phyloP scores from a whole-genome alignment of 495 filamentous ascomycete species.

The Chaetomium tenue region DNA sequence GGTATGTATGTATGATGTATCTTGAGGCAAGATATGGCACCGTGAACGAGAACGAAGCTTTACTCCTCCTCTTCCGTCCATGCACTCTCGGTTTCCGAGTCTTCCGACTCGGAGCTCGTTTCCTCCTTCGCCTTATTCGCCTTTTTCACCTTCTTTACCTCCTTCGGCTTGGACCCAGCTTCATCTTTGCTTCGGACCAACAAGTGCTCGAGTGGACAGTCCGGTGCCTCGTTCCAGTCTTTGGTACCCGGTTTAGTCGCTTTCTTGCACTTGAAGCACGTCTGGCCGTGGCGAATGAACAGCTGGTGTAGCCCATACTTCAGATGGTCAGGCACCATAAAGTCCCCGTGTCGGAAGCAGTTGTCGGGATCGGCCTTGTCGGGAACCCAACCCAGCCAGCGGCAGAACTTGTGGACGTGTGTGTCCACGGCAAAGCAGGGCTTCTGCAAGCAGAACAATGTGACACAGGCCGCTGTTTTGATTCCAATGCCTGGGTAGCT shows the following conservation, averaged over 20 bases:
- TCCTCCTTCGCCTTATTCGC: constrained; percentile 4
- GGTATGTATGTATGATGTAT: not conserved
- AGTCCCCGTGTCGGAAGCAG: constrained; percentile 78
- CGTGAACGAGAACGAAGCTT: not conserved
- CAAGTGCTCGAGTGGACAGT: constrained; percentile 52
- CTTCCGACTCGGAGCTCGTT: not conserved
- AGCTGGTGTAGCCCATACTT: constrained; percentile 90
- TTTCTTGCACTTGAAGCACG: constrained; percentile 74
- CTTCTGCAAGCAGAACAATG: constrained; percentile 73
- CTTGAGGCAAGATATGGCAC: too few relatives aligned
- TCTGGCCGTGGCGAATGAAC: constrained; percentile 81
- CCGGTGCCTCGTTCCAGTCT: constrained; percentile 41
- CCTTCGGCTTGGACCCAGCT: constrained; percentile 9
- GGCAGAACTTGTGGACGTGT: constrained; percentile 75
- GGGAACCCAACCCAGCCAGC: constrained; percentile 83
- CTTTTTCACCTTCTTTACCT: not conserved
- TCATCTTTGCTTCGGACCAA: constrained; percentile 35
- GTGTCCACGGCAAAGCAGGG: constrained; percentile 85
- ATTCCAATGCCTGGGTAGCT: constrained; percentile 83
- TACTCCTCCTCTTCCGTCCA: not conserved
- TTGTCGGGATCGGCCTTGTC: constrained; percentile 62
- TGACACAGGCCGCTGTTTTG: constrained; percentile 86
- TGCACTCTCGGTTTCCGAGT: too few relatives aligned
- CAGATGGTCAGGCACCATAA: constrained; percentile 74
- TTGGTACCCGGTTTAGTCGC: constrained; percentile 45